Evolutionary conservation across 331 rosid species (phyloP).

Genomic region (Prunus yedoensis): DNA sequence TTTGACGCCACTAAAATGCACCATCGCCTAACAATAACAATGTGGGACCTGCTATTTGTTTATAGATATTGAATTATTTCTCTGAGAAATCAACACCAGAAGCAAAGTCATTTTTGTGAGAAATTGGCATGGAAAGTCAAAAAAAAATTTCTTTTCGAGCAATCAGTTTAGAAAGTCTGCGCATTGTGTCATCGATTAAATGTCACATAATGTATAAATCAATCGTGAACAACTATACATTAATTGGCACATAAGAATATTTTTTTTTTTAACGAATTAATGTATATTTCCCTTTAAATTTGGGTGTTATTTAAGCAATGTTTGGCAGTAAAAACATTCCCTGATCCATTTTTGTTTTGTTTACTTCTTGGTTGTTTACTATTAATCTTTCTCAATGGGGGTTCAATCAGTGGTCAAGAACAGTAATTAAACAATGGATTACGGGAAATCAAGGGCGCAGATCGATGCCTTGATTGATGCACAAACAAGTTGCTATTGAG

Average conservation of each 20-base stretch:
- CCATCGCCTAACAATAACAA: not conserved
- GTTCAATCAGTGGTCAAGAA: too few species aligned
- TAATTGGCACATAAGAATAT: not conserved
- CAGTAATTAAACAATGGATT: not conserved
- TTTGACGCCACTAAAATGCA: not conserved
- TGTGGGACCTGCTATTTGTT: not conserved
- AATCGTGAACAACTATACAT: not conserved
- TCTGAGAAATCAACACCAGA: not conserved
- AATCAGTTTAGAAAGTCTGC: rapidly evolving
- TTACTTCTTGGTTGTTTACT: too few species aligned
- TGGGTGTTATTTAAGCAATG: too few species aligned
- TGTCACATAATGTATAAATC: not conserved
- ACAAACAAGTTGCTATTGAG: not conserved
- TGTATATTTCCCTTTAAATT: too few species aligned
- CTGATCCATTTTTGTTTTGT: too few species aligned
- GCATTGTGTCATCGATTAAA: not conserved
- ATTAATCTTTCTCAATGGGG: too few species aligned
- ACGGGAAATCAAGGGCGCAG: not conserved
- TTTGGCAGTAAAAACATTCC: too few species aligned
- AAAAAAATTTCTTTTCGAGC: not conserved
- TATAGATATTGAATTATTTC: not conserved
- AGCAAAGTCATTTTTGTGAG: not conserved
- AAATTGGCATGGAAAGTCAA: not conserved
- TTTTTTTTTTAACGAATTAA: not conserved
- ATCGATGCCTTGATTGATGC: not conserved